Base-by-base conservation (phyloP, 768 basidiomycete species). In the Tulasnella sp. region DNA sequence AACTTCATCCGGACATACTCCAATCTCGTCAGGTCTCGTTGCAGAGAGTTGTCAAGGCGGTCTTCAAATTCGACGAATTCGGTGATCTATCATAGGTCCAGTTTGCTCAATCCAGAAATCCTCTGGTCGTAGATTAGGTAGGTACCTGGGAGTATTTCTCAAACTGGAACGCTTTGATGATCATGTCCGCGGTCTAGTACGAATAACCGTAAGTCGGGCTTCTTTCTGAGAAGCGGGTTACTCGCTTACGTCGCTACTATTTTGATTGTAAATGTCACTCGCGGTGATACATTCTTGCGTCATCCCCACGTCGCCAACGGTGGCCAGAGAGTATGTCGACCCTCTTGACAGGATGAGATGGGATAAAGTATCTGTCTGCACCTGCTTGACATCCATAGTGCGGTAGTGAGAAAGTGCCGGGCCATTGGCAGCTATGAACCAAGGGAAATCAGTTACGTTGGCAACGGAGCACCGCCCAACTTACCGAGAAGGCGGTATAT, bases 1-100 rank as follows among this genome's bases (percentile, higher is more conserved):
- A 95, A 86, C n/a, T 93, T 90, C 92, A 96, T 95, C 77, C 95
- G 90, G 46, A 95, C 89, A 83, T 95, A 91, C 84, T 97, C 95
- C 81, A 96, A 86, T 83, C 94, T 93, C 81, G 93, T 88, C 21
- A 93, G 88, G 81, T 96, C 94, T 36, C 94, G 89, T 84, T 96
- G 93, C 12, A 97, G 87, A 6, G 95, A 97, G 84, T 92, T 93
- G 80, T 95, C 93, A 10, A 97, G 86, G 52, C 90, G 88, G 74
- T 93, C 91, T 83, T 96, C 93, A 80, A 97, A 96, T 8, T 86
- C 85, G 78, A 94, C 90, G 83, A 97, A 96, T 83, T 96, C 93
- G 27, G 93, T 91, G 77, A 97, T 93, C 92, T 81, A 38, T 42
- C 8, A 42, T 36, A 8, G 42, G 42, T n/a, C 40, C 48, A 42